A percentile compares a stretch with the other conserved stretches of the same genome.
Evolutionary conservation across 176 grass and related monocot genomes (phyloP).

Genomic region (Avena sativa): DNA sequence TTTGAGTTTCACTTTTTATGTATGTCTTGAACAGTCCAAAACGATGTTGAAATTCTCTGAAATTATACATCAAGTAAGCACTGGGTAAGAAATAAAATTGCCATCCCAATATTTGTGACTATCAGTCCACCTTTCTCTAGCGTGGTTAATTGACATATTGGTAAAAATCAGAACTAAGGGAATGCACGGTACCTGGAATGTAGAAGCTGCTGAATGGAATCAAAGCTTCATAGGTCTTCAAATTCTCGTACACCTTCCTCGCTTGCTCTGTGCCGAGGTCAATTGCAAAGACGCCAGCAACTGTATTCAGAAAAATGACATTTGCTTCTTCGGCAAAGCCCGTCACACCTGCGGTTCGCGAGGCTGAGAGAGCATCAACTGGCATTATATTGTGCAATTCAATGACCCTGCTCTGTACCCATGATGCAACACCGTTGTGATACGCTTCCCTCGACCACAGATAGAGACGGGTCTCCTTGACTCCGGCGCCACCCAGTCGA

Average conservation of each 20-base stretch:
- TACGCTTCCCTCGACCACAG: background rate
- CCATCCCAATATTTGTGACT: background rate
- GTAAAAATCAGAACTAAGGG: background rate
- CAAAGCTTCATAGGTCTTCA: background rate
- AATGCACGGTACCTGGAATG: background rate
- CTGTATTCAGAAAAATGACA: background rate
- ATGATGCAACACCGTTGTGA: background rate
- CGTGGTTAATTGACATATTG: background rate
- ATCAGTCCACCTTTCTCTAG: background rate
- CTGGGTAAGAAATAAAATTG: background rate
- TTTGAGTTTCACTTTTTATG: background rate
- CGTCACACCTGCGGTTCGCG: background rate
- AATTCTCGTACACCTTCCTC: no score
- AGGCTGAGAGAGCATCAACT: background rate
- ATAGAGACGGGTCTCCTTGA: background rate
- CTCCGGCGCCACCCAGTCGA: background rate
- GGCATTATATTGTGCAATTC: background rate
- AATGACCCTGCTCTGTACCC: background rate
- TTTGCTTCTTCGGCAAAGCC: background rate
- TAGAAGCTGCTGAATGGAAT: background rate
- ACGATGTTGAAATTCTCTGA: background rate
- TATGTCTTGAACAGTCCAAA: background rate
- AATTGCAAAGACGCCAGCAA: background rate
- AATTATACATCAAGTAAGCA: background rate
- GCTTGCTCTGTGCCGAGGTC: background rate